phyloP scores from a whole-genome alignment of 148 eudicot genomes.

The Bassia scoparia region DNA sequence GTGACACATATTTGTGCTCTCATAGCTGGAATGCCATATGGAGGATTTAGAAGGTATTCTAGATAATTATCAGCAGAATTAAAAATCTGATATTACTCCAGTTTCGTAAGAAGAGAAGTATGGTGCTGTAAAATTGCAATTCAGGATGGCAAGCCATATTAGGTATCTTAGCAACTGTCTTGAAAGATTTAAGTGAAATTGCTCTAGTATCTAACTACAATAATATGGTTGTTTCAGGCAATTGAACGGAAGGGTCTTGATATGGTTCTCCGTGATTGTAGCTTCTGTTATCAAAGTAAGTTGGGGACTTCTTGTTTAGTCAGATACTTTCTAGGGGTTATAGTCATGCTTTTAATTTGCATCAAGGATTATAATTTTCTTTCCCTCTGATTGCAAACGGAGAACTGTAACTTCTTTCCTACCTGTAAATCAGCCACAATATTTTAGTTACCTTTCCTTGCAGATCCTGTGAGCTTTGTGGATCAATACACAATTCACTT shows the following conservation, averaged over 20 bases:
- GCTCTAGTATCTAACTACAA: slow-evolving; percentile 15
- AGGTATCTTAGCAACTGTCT: slow-evolving; percentile 41
- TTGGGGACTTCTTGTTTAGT: slow-evolving; percentile 89
- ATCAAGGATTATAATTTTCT: neutral
- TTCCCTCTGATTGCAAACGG: neutral
- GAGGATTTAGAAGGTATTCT: neutral
- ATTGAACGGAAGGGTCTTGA: slow-evolving; percentile 97
- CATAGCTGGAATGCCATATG: neutral
- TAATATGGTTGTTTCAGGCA: slow-evolving; percentile 41
- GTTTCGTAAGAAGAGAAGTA: slow-evolving; percentile 89
- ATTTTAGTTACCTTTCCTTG: slow-evolving; percentile 17
- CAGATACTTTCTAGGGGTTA: slow-evolving; percentile 96
- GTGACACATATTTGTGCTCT: slow-evolving; percentile 76
- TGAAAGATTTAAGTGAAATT: neutral
- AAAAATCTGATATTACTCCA: too few relatives aligned
- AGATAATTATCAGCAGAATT: neutral
- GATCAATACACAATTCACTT: slow-evolving; percentile 81
- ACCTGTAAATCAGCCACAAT: neutral
- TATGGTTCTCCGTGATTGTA: slow-evolving; percentile 99
- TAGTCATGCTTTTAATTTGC: neutral
- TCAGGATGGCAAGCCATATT: slow-evolving; percentile 65
- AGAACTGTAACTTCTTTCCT: neutral
- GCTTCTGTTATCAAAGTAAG: slow-evolving; percentile 79
- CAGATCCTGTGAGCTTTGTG: slow-evolving; percentile 95
- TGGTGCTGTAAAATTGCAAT: slow-evolving; percentile 89